Evolutionary conservation across 441 rosid genomes (phyloP), one percentile per base, ranked within the genome.

Genomic region (Bruguiera hainesii): DNA sequence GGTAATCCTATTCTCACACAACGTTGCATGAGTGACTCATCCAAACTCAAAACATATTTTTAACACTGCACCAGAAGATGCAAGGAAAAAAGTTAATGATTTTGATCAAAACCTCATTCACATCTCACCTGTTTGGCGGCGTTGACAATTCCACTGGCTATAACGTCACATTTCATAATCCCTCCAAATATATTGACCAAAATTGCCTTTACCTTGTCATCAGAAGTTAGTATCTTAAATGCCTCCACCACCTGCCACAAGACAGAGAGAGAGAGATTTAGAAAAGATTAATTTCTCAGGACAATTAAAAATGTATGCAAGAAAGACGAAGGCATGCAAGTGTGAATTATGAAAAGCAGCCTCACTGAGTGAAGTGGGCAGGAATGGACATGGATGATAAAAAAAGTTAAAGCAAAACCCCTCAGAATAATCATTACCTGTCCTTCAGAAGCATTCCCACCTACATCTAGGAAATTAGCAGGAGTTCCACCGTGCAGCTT

Each of bases 401-500:
- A 68, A 59, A 46, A 56, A 75, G 26, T 7, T 52, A 56, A 61
- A 68, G 51, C 37, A 67, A 26, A 72, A 46, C 18, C 59, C 66
- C 25, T 63, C 68, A 64, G 20, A 52, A 25, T 29, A 71, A 67
- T 25, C 46, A 56, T 78, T 80, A 92, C 98, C 97, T 95, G 97
- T 76, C 69, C 76, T 81, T 95, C 99, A 55, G 99, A 95, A 63
- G 99, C 99, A 85, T 90, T 92, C 61, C 98, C 98, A 79, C 99
- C 97, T 21, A 92, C 99, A 73, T 95, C 99, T 42, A 95, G 86
- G 74, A 92, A 92, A 83, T 95, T 95, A 68, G 99, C 99, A 35
- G 98, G 99, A 61, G 99, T 95, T 73, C 98, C 99, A 20, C 98
- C 99, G 37, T 92, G 98, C 86, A 92, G 66, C 73, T 95, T 95